Conservation (phyloP, 2,329 filamentous ascomycete species). For the Microdochium bolleyi region DNA sequence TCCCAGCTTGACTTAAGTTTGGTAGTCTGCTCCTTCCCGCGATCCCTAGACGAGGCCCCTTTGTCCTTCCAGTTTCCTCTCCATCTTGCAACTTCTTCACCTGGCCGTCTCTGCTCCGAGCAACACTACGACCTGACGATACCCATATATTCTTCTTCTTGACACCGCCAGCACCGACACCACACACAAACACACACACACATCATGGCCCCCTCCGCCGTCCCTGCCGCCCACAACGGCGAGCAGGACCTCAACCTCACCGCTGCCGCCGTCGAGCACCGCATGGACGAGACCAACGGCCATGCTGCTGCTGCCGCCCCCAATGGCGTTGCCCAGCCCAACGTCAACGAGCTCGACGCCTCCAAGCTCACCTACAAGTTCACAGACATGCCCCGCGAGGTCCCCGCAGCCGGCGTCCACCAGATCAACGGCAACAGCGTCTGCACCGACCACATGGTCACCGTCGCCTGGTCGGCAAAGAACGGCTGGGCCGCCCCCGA, state of each 20-base stretch:
- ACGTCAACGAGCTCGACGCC: slow-evolving; percentile 52
- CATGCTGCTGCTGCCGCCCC: slow-evolving; percentile 15
- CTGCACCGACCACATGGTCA: slow-evolving; percentile 83
- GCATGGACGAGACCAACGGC: slow-evolving; percentile 26
- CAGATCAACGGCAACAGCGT: slow-evolving; percentile 35
- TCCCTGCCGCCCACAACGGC: slow-evolving; percentile 25
- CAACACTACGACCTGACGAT: neutral
- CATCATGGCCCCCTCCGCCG: slow-evolving; percentile 40
- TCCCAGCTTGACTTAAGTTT: neutral
- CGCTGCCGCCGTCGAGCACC: slow-evolving; percentile 41
- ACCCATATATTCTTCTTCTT: neutral
- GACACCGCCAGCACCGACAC: neutral
- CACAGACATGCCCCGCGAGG: slow-evolving; percentile 16
- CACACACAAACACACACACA: neutral
- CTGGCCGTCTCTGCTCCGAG: neutral
- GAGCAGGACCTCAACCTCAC: slow-evolving; percentile 43
- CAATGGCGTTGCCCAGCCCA: slow-evolving; percentile 29
- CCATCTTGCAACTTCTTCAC: neutral
- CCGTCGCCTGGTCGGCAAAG: slow-evolving; percentile 50
- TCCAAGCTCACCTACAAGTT: slow-evolving; percentile 49
- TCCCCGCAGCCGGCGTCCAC: slow-evolving; percentile 17
- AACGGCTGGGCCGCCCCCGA: slow-evolving; percentile 58
- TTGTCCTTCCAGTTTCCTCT: neutral
- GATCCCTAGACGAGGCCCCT: neutral
- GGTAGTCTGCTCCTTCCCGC: neutral